Conservation (phyloP, 73 alveolate species). For the Paramecium pentaurelia region DNA sequence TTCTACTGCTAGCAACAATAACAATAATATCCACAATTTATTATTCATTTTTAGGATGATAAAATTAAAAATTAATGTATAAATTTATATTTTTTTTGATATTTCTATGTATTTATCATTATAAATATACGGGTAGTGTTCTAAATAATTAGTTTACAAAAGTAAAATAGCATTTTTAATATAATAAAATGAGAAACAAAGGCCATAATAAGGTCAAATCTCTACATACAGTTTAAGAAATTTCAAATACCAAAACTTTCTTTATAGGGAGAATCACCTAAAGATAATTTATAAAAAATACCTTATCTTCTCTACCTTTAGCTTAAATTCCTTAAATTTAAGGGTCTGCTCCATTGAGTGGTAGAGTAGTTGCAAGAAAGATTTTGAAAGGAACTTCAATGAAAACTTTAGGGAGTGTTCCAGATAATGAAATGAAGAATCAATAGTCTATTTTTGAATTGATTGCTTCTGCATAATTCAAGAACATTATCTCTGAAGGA, state of each 20-base stretch:
- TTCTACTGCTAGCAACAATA: neutral
- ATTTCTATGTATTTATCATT: neutral
- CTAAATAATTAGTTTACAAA: neutral
- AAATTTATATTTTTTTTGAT: neutral
- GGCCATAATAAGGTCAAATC: neutral
- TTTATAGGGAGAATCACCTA: neutral
- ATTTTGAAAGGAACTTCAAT: neutral
- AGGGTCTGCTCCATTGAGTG: neutral
- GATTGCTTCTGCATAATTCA: neutral
- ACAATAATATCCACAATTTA: neutral
- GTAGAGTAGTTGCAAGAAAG: neutral
- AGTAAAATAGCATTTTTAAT: no score
- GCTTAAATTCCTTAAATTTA: neutral
- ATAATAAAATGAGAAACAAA: neutral
- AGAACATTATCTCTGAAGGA: neutral
- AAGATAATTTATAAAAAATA: neutral
- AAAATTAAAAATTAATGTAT: neutral
- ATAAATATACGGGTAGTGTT: neutral
- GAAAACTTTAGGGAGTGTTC: neutral
- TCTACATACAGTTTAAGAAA: neutral
- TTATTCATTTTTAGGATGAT: neutral
- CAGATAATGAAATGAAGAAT: neutral
- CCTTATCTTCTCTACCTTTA: neutral
- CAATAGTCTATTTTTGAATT: neutral
- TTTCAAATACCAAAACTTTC: neutral